Base-by-base conservation (phyloP, 345 rosid genomes). In the Hirschfeldia incana region DNA sequence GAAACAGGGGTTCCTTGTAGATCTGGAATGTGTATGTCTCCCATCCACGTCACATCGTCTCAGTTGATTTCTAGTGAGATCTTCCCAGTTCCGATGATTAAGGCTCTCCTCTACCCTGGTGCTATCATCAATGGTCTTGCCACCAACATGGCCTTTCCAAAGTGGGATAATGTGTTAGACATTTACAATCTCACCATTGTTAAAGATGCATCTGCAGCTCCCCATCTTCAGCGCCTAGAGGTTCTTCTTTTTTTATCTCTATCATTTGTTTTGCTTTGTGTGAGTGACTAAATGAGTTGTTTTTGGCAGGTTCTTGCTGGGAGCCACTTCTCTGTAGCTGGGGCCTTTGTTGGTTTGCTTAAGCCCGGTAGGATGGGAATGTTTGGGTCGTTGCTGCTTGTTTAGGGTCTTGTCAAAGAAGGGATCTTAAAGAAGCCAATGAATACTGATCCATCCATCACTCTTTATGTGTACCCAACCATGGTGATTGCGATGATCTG, bases 401-500 rank as follows among this genome's bases (percentile, higher is more conserved):
- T 90, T 21, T 92, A 95, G 98, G 97, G 98, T 46, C 95, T 92
- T 61, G 89, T 94, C 71, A 91, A 92, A 89, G 97, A 92, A 81
- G 97, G 97, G 53, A 89, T 94, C 74, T 82, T 88, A 81, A 88
- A 91, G 75, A 92, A 94, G 87, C 91, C 94, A 3, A 83, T 46
- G 33, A 89, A 85, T 77, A 83, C 88, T 1, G 97, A 94, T 81
- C 97, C 97, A 66, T 16, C 89, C 11, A 89, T 62, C 68, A 67
- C 90, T 55, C 86, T 90, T 36, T 90, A 88, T 67, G 94, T 94
- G 26, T 90, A 94, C 73, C 97, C 97, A 0, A 89, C 97, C 4
- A 91, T 94, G 88, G 73, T 90, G 81, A 60, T 92, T 69, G 97
- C 94, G 0, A 81, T 92, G 68, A 70, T 94, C 75, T 92, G 92